These are phyloP conservation scores for Globisporangium camurandrum DNA, from an alignment of 352 stramenopile genomes.

Conservation along the genomic window DNA sequence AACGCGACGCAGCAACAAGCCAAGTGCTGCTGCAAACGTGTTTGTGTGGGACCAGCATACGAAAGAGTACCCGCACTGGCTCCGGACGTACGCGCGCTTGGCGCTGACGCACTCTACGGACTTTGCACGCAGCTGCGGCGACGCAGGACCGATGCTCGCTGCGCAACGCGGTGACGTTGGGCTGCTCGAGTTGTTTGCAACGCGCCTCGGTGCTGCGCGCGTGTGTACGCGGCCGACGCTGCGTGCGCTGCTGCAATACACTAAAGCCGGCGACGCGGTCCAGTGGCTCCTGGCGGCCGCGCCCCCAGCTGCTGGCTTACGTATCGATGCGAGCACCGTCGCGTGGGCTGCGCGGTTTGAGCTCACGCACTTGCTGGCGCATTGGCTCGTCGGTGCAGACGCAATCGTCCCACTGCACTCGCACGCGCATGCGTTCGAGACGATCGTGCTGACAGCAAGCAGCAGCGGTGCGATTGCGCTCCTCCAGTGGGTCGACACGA, in stretches of 20 bases:
- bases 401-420: constrained; percentile 16
- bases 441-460: constrained; percentile 20
- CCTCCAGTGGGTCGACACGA: constrained; percentile 21
- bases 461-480: constrained; percentile 24
- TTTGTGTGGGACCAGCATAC: constrained; percentile 26
- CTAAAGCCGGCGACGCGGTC: constrained; percentile 20
- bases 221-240: constrained; percentile 28
- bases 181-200: constrained; percentile 18
- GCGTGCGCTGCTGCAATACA: constrained; percentile 22
- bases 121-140: constrained; percentile 12
- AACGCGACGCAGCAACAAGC: too few relatives aligned
- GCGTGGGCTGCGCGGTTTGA: constrained; percentile 28
- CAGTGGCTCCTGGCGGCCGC: constrained; percentile 19
- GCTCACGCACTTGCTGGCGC: constrained; percentile 21
- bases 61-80: constrained; percentile 22
- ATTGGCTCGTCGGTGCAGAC: constrained; percentile 18
- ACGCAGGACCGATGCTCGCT: constrained; percentile 24
- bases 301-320: not conserved
- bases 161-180: constrained; percentile 24
- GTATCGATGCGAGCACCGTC: constrained; percentile 16
- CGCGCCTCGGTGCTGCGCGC: constrained; percentile 19
- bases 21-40: not conserved
- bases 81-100: constrained; percentile 18
- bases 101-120: constrained; percentile 17
- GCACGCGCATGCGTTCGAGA: constrained; percentile 20